Conservation (phyloP, 2,329 filamentous ascomycete genomes). For the Ascochyta clinopodiicola region DNA sequence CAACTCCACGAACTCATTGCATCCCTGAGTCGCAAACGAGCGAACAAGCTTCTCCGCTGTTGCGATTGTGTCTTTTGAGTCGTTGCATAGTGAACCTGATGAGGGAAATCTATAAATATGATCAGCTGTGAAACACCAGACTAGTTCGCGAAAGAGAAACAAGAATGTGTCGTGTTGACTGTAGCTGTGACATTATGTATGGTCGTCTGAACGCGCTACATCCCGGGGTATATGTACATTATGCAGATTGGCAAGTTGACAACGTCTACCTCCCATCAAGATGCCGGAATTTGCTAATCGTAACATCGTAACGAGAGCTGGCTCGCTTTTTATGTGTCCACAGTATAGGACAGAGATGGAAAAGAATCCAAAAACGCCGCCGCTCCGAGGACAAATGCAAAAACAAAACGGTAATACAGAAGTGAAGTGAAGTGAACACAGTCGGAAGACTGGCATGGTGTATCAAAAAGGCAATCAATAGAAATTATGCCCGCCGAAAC, state of each 20-base stretch:
- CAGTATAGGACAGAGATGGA: not conserved
- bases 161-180: not conserved
- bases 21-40: not conserved
- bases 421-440: not conserved
- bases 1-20: not conserved
- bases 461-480: constrained; percentile 15
- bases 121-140: not conserved
- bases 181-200: constrained; percentile 14
- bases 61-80: not conserved
- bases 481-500: constrained; percentile 30
- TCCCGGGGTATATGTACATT: constrained; percentile 15
- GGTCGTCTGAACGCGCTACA: constrained; percentile 6
- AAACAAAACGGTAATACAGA: constrained; percentile 5
- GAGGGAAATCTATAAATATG: not conserved
- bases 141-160: not conserved
- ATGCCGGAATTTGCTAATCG: constrained; percentile 4
- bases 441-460: not conserved
- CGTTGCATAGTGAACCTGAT: not conserved
- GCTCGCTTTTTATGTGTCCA: constrained; percentile 9
- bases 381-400: constrained; percentile 8
- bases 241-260: constrained; percentile 3
- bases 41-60: not conserved
- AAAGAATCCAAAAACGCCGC: constrained; percentile 2
- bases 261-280: not conserved
- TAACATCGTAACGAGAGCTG: constrained; percentile 11